Conservation (phyloP, 2,329 filamentous ascomycete genomes). For the Pestalotiopsis sp. region DNA sequence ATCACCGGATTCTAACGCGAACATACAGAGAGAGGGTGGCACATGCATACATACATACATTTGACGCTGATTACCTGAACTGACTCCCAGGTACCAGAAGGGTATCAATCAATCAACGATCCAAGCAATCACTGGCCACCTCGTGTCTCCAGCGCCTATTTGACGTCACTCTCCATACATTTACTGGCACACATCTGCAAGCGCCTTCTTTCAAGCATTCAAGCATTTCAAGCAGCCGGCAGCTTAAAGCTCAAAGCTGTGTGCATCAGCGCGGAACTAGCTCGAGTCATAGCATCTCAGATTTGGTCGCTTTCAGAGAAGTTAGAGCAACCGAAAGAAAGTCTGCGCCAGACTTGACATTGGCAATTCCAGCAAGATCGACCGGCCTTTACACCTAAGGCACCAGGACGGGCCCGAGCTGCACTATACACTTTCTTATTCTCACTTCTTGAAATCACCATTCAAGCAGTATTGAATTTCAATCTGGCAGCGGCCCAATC, state of each 20-base stretch:
- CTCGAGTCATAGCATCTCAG: not conserved
- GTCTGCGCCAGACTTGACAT: not conserved
- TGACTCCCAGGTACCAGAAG: not conserved
- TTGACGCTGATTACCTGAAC: not conserved
- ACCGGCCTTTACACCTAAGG: not conserved
- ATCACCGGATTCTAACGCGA: not conserved
- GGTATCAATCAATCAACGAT: not conserved
- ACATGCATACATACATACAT: not conserved
- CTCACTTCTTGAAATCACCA: not conserved
- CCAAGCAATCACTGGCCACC: not conserved
- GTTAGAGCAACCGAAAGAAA: not conserved
- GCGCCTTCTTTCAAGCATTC: not conserved
- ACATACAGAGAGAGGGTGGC: not conserved
- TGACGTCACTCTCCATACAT: not conserved
- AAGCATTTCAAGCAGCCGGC: not conserved
- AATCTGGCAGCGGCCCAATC: not conserved
- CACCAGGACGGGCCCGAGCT: not conserved
- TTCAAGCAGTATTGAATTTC: not conserved
- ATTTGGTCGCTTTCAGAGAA: not conserved
- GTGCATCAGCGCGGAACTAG: not conserved
- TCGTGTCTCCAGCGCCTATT: not conserved
- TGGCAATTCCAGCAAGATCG: not conserved
- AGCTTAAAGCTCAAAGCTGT: not conserved
- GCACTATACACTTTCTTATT: not conserved
- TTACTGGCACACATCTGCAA: not conserved